Base-by-base conservation (phyloP, 1,284 basidiomycete species). In the Lentinula novae-zelandiae region DNA sequence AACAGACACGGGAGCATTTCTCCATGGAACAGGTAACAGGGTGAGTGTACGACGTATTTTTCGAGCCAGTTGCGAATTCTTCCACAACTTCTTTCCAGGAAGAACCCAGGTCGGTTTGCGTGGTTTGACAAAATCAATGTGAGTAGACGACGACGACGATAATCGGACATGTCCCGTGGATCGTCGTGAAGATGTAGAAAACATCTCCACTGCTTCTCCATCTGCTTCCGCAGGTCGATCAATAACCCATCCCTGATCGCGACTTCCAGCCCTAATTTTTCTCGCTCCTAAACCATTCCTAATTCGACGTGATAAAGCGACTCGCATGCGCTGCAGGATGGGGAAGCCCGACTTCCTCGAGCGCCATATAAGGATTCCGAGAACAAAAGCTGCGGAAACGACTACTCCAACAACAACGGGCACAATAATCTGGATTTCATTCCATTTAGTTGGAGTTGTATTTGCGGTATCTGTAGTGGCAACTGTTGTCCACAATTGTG, bases 331-430 rank as follows among this genome's bases (percentile, higher is more conserved):
- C 12, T 33, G 42, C 10, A 46, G 53, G 60, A 53, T 57, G 10
- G 51, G 22, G 10, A 49, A 5, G 34, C 53, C 53, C 40, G 17
- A 40, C 6, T 53, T 33, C 12, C 20, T 27, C 2, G 40, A 34
- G 38, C 34, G 38, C 31, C 48, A 57, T 56, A 46, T 56, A 48
- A 56, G 22, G 42, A 56, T 15, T 7, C 54, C 54, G 17, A 44
- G 7, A 31, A 27, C 5, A 13, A 12, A 60, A 69, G 36, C 57
- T 74, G 74, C 74, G 75, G 57, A 71, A 72, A 67, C 74, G 74
- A 27, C 57, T 57, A 22, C 63, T 62, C 46, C 53, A 53, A 52
- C 58, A 54, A 54, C 54, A 39, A 56, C 20, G 10, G 38, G 34
- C 22, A 31, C 39, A 17, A 53, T 36, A 46, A 42, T 36, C 40